Conservation (phyloP, 2,329 filamentous ascomycete genomes). For the Stagonosporopsis tanaceti region DNA sequence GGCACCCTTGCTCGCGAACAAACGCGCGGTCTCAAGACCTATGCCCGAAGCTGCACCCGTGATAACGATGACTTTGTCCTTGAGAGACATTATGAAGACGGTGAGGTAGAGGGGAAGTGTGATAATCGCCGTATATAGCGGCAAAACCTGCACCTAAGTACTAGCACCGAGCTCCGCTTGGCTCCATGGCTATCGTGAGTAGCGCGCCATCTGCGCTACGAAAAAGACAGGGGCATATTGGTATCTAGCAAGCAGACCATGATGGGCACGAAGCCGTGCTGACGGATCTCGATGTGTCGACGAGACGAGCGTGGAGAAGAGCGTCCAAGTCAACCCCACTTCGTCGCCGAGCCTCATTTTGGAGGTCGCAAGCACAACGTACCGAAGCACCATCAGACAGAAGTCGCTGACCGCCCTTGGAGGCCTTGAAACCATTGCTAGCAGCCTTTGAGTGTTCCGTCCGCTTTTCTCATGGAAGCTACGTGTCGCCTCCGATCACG, state of each 20-base stretch:
- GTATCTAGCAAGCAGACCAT: background rate
- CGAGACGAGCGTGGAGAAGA: background rate
- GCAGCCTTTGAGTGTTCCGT: background rate
- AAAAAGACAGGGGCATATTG: background rate
- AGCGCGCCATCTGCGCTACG: constrained; percentile 1
- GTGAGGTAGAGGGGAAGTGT: background rate
- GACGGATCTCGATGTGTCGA: background rate
- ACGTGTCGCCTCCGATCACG: background rate
- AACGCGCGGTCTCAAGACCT: constrained; percentile 38
- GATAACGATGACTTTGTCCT: constrained; percentile 43
- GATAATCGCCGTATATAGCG: background rate
- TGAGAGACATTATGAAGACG: constrained; percentile 28
- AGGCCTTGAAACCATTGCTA: background rate
- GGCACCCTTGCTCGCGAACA: constrained; percentile 40
- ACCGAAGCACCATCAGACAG: background rate
- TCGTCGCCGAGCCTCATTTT: background rate
- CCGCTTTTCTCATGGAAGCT: constrained; percentile 1
- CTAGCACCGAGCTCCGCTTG: background rate
- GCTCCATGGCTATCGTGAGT: background rate
- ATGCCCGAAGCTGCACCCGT: constrained; percentile 46
- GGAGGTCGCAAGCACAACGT: background rate
- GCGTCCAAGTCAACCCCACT: background rate
- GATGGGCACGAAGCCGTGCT: background rate
- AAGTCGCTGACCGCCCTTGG: background rate
- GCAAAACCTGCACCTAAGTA: background rate